Evolutionary conservation across 768 basidiomycete species (phyloP).

Genomic region (Leccinellum luteum): DNA sequence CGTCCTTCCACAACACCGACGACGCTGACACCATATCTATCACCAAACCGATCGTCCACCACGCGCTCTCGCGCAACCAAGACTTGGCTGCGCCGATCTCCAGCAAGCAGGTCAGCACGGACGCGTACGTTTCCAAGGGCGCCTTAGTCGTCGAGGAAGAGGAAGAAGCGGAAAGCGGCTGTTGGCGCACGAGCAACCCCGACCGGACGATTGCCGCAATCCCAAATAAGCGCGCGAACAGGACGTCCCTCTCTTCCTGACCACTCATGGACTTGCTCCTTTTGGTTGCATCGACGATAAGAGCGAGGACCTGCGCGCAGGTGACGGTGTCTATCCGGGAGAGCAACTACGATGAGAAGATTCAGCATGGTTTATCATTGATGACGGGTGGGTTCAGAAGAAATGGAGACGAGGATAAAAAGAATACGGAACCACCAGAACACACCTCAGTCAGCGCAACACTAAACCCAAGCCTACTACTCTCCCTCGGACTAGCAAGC

Average conservation of each 20-base stretch:
- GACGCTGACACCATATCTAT: conserved; percentile 58
- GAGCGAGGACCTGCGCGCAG: conserved; percentile 69
- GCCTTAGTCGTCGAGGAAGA: conserved; percentile 36
- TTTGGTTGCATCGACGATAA: conserved; percentile 72
- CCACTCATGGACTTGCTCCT: conserved; percentile 75
- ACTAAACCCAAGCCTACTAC: conserved; percentile 91
- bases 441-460: conserved; percentile 93
- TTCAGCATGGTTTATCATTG: not conserved
- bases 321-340: conserved; percentile 76
- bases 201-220: conserved; percentile 84
- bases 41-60: conserved; percentile 74
- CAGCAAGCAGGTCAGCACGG: conserved; percentile 58
- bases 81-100: conserved; percentile 78
- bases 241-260: conserved; percentile 88
- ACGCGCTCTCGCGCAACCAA: conserved; percentile 89
- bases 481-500: conserved; percentile 88
- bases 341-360: conserved; percentile 56
- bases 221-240: conserved; percentile 93
- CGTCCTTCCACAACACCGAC: conserved; percentile 66
- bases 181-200: conserved; percentile 67
- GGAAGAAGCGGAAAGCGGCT: conserved; percentile 41
- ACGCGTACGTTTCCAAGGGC: conserved; percentile 51
- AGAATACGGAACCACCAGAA: not conserved
- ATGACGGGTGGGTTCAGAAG: not conserved
- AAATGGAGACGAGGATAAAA: not conserved